Percentiles rank a stretch among this genome's conserved stretches.
Conservation (phyloP, 1,284 basidiomycete species). For the Naganishia cerealis region DNA sequence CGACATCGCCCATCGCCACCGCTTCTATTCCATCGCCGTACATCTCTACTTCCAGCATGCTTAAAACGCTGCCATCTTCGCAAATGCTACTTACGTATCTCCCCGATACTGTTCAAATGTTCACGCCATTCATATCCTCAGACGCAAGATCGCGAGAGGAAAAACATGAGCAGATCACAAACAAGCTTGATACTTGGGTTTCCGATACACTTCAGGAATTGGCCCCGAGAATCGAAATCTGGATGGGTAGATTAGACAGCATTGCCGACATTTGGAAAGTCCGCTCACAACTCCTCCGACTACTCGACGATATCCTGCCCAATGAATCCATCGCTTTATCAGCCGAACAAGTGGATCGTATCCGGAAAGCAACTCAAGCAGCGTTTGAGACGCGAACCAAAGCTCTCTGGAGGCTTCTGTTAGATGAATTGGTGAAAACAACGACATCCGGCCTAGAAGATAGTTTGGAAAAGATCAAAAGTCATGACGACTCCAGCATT, state of each 20-base stretch:
- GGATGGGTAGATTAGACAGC: constrained; percentile 43
- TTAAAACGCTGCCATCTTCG: constrained; percentile 50
- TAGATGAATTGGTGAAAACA: constrained; percentile 39
- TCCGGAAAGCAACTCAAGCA: constrained; percentile 36
- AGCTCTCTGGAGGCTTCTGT: constrained; percentile 47
- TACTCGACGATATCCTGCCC: constrained; percentile 34
- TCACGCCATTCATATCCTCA: constrained; percentile 45
- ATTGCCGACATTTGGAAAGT: constrained; percentile 50
- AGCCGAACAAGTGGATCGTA: constrained; percentile 23
- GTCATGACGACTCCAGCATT: constrained; percentile 33
- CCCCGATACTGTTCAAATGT: constrained; percentile 46
- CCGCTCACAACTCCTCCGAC: constrained; percentile 35
- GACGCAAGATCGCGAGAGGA: constrained; percentile 56
- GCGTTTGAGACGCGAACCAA: constrained; percentile 48
- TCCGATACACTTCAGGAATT: constrained; percentile 39
- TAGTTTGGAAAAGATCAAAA: constrained; percentile 39
- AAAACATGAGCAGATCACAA: constrained; percentile 42
- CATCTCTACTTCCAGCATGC: constrained; percentile 35
- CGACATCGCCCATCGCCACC: constrained; percentile 46
- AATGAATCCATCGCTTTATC: constrained; percentile 21
- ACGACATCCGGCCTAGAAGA: constrained; percentile 37
- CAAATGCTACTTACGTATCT: constrained; percentile 53
- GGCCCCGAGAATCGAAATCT: constrained; percentile 41
- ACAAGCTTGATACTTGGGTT: constrained; percentile 47
- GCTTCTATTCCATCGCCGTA: constrained; percentile 1